Evolutionary conservation across 768 basidiomycete genomes (phyloP).

Genomic region (Agrocybe praecox): DNA sequence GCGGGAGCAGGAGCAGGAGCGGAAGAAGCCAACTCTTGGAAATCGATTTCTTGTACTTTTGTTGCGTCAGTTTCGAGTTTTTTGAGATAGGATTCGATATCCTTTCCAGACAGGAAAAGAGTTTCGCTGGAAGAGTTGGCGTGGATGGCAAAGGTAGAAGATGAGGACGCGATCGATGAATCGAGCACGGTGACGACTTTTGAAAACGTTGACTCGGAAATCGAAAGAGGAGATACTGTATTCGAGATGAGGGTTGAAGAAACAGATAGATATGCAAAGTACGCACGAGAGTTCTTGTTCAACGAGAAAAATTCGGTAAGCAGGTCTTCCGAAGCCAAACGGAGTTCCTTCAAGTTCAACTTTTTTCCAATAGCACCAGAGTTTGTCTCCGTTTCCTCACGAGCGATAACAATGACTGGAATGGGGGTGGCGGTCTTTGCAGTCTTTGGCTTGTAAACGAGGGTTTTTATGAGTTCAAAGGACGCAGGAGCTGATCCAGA

Average conservation of each 20-base stretch:
- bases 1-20: slow-evolving; percentile 40
- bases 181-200: slow-evolving; percentile 80
- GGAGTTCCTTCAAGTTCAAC: slow-evolving; percentile 83
- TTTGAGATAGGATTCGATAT: slow-evolving; percentile 72
- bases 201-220: slow-evolving; percentile 66
- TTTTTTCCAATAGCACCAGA: slow-evolving; percentile 78
- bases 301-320: slow-evolving; percentile 82
- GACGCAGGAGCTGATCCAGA: slow-evolving; percentile 50
- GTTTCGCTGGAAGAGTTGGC: slow-evolving; percentile 72
- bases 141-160: slow-evolving; percentile 74
- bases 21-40: slow-evolving; percentile 55
- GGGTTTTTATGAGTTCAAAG: slow-evolving; percentile 82
- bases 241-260: slow-evolving; percentile 1
- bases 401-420: slow-evolving; percentile 86
- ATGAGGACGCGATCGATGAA: slow-evolving; percentile 70
- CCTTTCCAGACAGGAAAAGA: slow-evolving; percentile 76
- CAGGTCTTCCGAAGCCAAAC: slow-evolving; percentile 85
- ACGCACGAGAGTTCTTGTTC: slow-evolving; percentile 80
- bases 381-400: slow-evolving; percentile 83
- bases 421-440: slow-evolving; percentile 85
- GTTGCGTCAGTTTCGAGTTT: slow-evolving; percentile 66
- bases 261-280: slow-evolving; percentile 28
- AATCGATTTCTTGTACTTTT: slow-evolving; percentile 77
- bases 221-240: slow-evolving; percentile 80
- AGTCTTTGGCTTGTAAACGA: slow-evolving; percentile 96